Evolutionary conservation across 306 rosid genomes (phyloP).

Genomic region (Dalbergia oliveri): DNA sequence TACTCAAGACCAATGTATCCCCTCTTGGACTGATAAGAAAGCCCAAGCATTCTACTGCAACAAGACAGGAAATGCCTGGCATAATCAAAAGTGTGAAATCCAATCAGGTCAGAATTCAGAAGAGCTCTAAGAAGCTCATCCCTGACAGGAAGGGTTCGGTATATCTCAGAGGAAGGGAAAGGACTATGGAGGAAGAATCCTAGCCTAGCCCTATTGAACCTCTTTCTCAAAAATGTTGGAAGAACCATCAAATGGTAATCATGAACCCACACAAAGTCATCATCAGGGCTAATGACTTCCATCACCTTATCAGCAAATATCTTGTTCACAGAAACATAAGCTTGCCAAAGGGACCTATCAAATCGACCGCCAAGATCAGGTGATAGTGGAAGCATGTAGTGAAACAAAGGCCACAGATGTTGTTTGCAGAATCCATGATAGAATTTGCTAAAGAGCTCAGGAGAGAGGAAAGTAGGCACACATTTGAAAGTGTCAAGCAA

Average conservation of each 20-base stretch:
- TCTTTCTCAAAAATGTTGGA: slow-evolving; percentile 85
- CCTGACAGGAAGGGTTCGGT: slow-evolving; percentile 91
- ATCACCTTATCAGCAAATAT: slow-evolving; percentile 91
- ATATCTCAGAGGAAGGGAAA: slow-evolving; percentile 58
- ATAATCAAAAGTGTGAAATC: slow-evolving; percentile 93
- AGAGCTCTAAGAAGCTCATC: slow-evolving; percentile 91
- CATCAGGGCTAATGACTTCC: slow-evolving; percentile 80
- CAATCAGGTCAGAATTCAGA: slow-evolving; percentile 85
- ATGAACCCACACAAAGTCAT: slow-evolving; percentile 81
- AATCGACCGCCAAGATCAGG: slow-evolving; percentile 91
- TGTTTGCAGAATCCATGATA: slow-evolving; percentile 95
- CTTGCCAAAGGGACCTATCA: slow-evolving; percentile 87
- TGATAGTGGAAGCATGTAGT: slow-evolving; percentile 90
- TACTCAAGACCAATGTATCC: slow-evolving; percentile 96
- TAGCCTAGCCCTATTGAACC: slow-evolving; percentile 54
- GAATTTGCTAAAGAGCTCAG: slow-evolving; percentile 83
- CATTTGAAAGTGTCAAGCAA: slow-evolving; percentile 82
- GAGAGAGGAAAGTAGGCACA: slow-evolving; percentile 83
- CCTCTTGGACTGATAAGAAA: slow-evolving; percentile 83
- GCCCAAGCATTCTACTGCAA: slow-evolving; percentile 90
- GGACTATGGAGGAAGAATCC: slow-evolving; percentile 60
- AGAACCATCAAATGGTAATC: slow-evolving; percentile 94
- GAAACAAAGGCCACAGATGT: slow-evolving; percentile 89
- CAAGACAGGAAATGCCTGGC: slow-evolving; percentile 93
- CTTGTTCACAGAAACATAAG: slow-evolving; percentile 92